phyloP scores from a whole-genome alignment of 1,284 basidiomycete species.

The Earliella scabrosa region DNA sequence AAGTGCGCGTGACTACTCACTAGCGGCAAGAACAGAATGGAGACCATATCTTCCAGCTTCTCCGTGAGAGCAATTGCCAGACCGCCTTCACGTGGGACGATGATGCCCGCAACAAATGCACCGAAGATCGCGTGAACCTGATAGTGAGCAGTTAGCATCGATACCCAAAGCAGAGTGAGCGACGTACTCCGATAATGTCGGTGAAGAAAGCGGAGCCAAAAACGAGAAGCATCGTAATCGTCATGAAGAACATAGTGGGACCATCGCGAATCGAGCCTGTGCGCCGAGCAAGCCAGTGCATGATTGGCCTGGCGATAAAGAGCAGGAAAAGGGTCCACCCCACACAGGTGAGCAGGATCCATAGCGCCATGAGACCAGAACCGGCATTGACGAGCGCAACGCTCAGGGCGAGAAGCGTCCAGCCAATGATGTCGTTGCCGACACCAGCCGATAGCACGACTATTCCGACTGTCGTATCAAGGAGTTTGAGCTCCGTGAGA shows the following conservation, averaged over 20 bases:
- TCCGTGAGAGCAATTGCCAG: constrained; percentile 65
- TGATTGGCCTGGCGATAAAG: constrained; percentile 65
- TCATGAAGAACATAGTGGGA: constrained; percentile 70
- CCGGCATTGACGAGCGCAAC: constrained; percentile 90
- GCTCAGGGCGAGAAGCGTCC: constrained; percentile 80
- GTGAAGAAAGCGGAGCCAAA: constrained; percentile 74
- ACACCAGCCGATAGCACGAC: constrained; percentile 94
- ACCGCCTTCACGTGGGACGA: constrained; percentile 69
- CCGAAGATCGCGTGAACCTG: constrained; percentile 86
- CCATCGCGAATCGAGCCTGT: constrained; percentile 84
- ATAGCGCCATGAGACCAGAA: constrained; percentile 76
- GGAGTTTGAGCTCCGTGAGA: constrained; percentile 78
- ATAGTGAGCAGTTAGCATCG: not conserved
- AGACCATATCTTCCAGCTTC: constrained; percentile 68
- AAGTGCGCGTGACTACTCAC: constrained; percentile 36
- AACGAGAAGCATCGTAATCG: constrained; percentile 61
- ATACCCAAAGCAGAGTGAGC: not conserved
- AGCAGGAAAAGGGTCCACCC: constrained; percentile 85
- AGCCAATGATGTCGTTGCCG: constrained; percentile 86
- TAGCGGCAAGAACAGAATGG: constrained; percentile 65
- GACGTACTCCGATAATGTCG: constrained; percentile 76
- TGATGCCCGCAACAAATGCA: constrained; percentile 67
- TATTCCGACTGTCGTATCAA: constrained; percentile 93
- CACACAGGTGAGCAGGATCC: constrained; percentile 80
- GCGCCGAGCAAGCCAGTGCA: constrained; percentile 75